A percentile compares a stretch with the other conserved stretches of the same genome.
Conservation (phyloP, 495 filamentous ascomycete genomes). For the Elasticomyces elasticus region DNA sequence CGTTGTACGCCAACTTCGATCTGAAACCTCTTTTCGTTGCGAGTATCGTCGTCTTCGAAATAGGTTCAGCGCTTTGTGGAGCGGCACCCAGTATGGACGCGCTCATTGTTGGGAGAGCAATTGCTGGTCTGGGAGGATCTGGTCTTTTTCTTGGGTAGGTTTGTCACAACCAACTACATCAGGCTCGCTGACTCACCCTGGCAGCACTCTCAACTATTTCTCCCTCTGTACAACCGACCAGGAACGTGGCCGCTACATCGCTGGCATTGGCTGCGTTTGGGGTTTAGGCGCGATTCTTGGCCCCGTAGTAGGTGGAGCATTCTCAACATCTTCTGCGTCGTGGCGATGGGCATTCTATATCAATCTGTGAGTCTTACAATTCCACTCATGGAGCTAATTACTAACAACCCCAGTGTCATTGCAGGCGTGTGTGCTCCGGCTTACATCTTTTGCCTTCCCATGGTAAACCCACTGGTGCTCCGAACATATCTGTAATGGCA, state of each 20-base stretch:
- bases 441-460: constrained; percentile 47
- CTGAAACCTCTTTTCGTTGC: constrained; percentile 24
- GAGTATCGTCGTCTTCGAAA: constrained; percentile 21
- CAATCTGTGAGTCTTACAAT: constrained; percentile 52
- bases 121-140: constrained; percentile 8
- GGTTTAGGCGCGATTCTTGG: constrained; percentile 3
- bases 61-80: constrained; percentile 25
- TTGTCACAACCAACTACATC: neutral
- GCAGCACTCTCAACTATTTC: neutral
- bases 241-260: constrained; percentile 3
- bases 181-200: neutral
- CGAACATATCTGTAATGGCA: constrained; percentile 28
- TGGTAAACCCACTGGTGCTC: constrained; percentile 38
- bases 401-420: no score
- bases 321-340: constrained; percentile 36
- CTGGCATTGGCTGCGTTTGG: constrained; percentile 2
- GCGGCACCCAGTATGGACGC: constrained; percentile 23
- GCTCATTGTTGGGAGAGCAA: constrained; percentile 24
- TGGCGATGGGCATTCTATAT: constrained; percentile 63
- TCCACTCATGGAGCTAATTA: no score
- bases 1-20: constrained; percentile 23
- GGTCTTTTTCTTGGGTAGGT: constrained; percentile 9
- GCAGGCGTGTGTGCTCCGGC: constrained; percentile 45
- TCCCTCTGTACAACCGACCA: neutral
- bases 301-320: constrained; percentile 57